Percentiles rank a stretch among this genome's conserved stretches.
phyloP scores from a whole-genome alignment of 495 filamentous ascomycete genomes.

The Choiromyces venosus region DNA sequence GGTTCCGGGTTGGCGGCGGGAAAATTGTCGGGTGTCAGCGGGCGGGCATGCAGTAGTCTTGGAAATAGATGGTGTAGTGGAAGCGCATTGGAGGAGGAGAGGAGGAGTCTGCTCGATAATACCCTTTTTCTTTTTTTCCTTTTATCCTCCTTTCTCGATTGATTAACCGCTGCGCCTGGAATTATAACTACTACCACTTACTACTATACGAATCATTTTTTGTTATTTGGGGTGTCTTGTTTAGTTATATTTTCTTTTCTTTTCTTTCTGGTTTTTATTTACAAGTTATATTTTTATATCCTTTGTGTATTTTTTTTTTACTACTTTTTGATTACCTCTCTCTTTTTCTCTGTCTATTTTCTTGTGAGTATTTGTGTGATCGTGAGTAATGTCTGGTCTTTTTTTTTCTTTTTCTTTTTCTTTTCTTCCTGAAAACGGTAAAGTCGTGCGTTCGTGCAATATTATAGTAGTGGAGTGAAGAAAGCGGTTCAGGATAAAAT shows the following conservation, averaged over 20 bases:
- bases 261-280: conserved; percentile 1
- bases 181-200: neutral
- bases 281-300: neutral
- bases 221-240: neutral
- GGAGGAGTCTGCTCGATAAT: neutral
- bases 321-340: neutral
- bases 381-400: no score
- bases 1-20: neutral
- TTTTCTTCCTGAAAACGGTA: no score
- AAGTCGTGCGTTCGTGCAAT: no score
- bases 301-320: neutral
- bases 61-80: neutral
- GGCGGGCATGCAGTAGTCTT: neutral
- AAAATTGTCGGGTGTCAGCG: neutral
- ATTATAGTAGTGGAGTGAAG: no score
- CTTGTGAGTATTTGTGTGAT: no score
- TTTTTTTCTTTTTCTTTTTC: no score
- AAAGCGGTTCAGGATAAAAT: no score
- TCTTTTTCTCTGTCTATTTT: neutral
- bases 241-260: neutral
- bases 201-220: neutral
- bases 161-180: neutral
- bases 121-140: neutral
- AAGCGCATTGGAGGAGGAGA: neutral
- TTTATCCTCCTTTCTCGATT: no score